These are phyloP conservation scores for Ascochyta lentis DNA, from an alignment of 2,329 filamentous ascomycete genomes.

Conservation along the genomic window DNA sequence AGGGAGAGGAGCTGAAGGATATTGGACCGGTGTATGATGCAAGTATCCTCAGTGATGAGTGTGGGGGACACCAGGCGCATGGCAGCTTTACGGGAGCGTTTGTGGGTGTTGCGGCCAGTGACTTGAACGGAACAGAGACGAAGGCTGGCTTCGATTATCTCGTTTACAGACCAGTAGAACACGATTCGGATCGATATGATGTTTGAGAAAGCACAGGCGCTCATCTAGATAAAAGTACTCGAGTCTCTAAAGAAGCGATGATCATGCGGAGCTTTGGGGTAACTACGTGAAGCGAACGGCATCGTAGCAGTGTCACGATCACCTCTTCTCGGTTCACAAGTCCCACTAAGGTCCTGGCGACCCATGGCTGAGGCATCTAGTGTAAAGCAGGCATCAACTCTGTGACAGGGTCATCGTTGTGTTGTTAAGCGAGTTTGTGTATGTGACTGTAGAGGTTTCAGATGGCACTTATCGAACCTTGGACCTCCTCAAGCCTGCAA, in stretches of 20 bases:
- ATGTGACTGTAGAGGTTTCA: conserved; percentile 15
- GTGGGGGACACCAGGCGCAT: conserved; percentile 65
- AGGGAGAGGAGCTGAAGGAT: conserved; percentile 52
- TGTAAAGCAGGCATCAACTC: conserved; percentile 21
- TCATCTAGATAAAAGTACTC: not conserved
- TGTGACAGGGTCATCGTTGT: conserved; percentile 20
- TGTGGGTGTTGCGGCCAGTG: conserved; percentile 44
- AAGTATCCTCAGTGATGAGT: conserved; percentile 67
- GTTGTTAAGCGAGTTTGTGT: conserved; percentile 12
- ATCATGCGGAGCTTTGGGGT: not conserved
- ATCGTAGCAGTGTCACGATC: not conserved
- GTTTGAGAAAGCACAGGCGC: conserved; percentile 4
- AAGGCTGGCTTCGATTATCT: conserved; percentile 44
- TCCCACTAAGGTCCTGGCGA: not conserved
- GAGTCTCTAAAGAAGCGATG: not conserved
- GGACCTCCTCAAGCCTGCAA: conserved; percentile 2
- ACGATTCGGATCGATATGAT: conserved; percentile 44
- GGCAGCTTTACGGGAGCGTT: conserved; percentile 69
- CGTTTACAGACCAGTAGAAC: conserved; percentile 37
- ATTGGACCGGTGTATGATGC: conserved; percentile 66
- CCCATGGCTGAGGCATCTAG: conserved; percentile 25
- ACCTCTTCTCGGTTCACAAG: not conserved
- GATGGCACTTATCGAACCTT: conserved; percentile 1
- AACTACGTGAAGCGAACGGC: not conserved
- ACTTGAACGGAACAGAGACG: conserved; percentile 39